Conservation (phyloP, 2,329 filamentous ascomycete species). For the Xylaria sp. region DNA sequence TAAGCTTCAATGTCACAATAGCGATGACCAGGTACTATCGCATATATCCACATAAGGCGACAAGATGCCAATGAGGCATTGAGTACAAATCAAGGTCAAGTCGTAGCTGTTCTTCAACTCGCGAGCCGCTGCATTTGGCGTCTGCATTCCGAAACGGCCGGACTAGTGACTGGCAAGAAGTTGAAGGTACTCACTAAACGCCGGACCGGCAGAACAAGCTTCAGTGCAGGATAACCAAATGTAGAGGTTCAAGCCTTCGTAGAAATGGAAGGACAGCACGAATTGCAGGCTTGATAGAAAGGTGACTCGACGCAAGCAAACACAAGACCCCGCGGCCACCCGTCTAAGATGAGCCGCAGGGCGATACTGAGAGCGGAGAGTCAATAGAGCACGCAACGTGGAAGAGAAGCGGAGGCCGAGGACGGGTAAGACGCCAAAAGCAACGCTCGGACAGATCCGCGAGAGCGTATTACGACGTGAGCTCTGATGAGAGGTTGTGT, state of each 20-base stretch:
- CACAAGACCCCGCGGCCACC: background rate
- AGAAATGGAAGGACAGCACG: background rate
- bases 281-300: background rate
- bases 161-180: background rate
- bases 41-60: background rate
- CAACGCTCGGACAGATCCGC: background rate
- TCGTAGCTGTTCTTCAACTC: background rate
- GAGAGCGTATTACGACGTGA: background rate
- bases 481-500: background rate
- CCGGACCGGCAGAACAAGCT: background rate
- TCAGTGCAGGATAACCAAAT: background rate
- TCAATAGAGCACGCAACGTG: conserved; percentile 8
- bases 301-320: conserved; percentile 8
- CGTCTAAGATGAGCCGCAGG: background rate
- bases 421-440: background rate
- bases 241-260: background rate
- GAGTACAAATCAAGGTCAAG: background rate
- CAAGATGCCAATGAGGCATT: background rate
- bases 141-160: background rate
- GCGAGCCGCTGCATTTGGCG: background rate
- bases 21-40: background rate
- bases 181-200: conserved; percentile 5
- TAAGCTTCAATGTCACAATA: conserved; percentile 3
- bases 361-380: conserved; percentile 25
- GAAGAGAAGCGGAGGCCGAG: background rate